Evolutionary conservation across 495 filamentous ascomycete species (phyloP), one percentile per base, ranked within the genome.

Genomic region (Jackrogersella minutella): DNA sequence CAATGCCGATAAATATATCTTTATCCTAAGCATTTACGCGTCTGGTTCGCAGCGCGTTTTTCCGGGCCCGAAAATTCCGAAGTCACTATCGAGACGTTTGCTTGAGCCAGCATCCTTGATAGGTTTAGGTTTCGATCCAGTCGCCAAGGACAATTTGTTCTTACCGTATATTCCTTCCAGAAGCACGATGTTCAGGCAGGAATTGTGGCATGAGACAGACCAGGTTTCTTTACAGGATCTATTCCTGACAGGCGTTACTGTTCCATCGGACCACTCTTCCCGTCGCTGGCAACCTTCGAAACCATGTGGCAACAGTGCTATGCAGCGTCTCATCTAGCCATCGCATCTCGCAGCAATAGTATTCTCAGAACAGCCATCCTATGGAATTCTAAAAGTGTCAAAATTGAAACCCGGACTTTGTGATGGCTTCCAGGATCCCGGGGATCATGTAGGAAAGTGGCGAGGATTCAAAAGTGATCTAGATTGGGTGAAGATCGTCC

Each of bases 401-500:
- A 47, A n/a, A 47, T 30, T 6, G 19, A 5, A 30, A 5, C n/a
- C 13, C 24, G 44, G 24, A 49, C 26, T 49, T 17, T 26, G 17
- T 36, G 2, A 14, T 22, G 4, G 31, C 13, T 22, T 30, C 31
- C 31, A 11, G 26, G 55, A 11, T 58, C 21, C 21, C 19, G 41
- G 31, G n/a, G 24, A 14, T 47, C 28, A 17, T 49, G 30, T 28
- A 44, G 44, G 33, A 40, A 26, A 58, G 55, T 58, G 55, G 55
- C 31, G 31, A 31, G 8, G n/a, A n/a, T 28, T 19, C 7, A 6
- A 37, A 22, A 22, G 55, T 24, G 30, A 26, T 31, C 30, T 47
- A 36, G n/a, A 49, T 49, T 49, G 8, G 44, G 44, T 30, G 24
- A 31, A 31, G 44, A 49, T 49, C 44, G 9, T n/a, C 44, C n/a